A percentile compares a stretch with the other conserved stretches of the same genome.
These are phyloP conservation scores for Ophiostoma fasciatum DNA, from an alignment of 2,329 filamentous ascomycete genomes.

Conservation along the genomic window DNA sequence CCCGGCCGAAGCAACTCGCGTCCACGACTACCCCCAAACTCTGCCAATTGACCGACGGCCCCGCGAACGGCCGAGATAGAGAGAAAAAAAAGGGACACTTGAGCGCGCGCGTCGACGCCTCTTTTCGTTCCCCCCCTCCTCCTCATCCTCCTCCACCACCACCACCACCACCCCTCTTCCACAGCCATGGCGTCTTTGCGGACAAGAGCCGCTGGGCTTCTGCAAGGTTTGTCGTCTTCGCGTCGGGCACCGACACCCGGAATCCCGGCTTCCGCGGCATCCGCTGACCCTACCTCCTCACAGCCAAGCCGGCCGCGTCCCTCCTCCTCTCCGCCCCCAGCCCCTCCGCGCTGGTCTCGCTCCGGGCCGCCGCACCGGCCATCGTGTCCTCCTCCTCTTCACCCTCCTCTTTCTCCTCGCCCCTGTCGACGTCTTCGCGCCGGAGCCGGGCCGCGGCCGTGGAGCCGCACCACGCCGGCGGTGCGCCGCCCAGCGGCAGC, in stretches of 20 bases:
- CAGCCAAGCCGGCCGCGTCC: conserved; percentile 59
- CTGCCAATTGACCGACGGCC: no score
- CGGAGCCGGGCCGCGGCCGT: conserved; percentile 45
- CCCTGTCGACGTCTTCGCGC: conserved; percentile 50
- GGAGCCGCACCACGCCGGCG: conserved; percentile 25
- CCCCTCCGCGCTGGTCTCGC: conserved; percentile 41
- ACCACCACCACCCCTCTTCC: no score
- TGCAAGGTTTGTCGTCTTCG: conserved; percentile 31
- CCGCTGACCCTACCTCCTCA: conserved; percentile 4
- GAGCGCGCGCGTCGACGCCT: no score
- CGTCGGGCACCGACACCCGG: no score
- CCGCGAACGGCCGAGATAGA: no score
- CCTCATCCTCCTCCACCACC: background rate
- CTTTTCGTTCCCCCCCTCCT: no score
- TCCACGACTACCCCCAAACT: no score
- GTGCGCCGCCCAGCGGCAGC: conserved; percentile 31
- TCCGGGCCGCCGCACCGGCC: conserved; percentile 34
- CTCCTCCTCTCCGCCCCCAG: conserved; percentile 14
- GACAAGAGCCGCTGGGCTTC: conserved; percentile 35
- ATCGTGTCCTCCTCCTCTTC: conserved; percentile 21
- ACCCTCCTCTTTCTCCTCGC: conserved; percentile 48
- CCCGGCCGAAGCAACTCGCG: no score
- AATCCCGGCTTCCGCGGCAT: background rate
- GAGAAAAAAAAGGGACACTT: no score
- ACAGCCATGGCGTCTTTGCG: conserved; percentile 33